Percentiles rank a stretch among this genome's conserved stretches.
These are phyloP conservation scores for Rhipidocladum racemiflorum DNA, from an alignment of 176 grass and related monocot species.

Conservation along the genomic window DNA sequence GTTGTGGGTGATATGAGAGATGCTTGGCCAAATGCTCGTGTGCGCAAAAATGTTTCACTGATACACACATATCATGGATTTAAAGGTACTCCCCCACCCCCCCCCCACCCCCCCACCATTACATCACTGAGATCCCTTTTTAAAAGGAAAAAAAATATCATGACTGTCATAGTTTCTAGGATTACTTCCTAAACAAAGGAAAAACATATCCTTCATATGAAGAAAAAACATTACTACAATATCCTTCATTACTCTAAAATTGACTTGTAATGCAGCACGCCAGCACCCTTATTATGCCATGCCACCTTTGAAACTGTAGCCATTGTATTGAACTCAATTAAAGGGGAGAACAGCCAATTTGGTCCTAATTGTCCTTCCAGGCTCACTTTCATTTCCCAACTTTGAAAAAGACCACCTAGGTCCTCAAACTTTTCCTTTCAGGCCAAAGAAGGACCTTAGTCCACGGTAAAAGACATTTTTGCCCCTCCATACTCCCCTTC, in stretches of 20 bases:
- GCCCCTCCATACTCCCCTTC: too few species aligned
- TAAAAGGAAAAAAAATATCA: not conserved
- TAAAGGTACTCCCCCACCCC: slow-evolving; percentile 55
- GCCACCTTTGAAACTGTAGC: not conserved
- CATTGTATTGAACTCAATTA: not conserved
- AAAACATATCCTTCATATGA: not conserved
- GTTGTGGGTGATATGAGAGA: slow-evolving; percentile 99
- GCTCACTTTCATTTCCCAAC: too few species aligned
- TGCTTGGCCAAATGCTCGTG: slow-evolving; percentile 96
- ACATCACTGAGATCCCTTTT: not conserved
- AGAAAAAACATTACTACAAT: not conserved
- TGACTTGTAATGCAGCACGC: not conserved
- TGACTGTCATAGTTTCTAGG: not conserved
- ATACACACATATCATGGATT: slow-evolving; percentile 99
- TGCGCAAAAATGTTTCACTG: slow-evolving; percentile 90
- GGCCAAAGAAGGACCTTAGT: too few species aligned
- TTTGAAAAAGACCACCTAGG: too few species aligned
- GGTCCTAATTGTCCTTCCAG: too few species aligned
- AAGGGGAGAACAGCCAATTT: not conserved
- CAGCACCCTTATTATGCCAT: not conserved
- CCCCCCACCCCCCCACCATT: not conserved
- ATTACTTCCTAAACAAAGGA: not conserved
- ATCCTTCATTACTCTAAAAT: not conserved
- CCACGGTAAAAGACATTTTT: too few species aligned
- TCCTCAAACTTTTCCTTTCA: too few species aligned